These are phyloP conservation scores for Xylaria sp. DNA, from an alignment of 2,329 filamentous ascomycete genomes.

Conservation along the genomic window DNA sequence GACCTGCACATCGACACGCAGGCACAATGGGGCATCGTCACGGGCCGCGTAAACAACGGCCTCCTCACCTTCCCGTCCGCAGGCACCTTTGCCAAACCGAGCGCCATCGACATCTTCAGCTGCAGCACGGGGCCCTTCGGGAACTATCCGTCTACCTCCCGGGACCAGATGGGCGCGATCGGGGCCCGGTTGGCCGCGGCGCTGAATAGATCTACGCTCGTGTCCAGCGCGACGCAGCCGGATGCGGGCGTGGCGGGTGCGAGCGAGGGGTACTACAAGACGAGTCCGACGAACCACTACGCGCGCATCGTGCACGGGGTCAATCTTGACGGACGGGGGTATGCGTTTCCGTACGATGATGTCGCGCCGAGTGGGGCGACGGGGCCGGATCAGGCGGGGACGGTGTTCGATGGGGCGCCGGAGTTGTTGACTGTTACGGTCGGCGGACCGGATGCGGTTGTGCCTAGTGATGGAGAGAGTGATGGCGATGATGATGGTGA, in stretches of 20 bases:
- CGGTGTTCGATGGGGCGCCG: constrained; percentile 53
- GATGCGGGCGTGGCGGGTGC: constrained; percentile 30
- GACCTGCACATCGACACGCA: constrained; percentile 51
- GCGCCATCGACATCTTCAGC: constrained; percentile 34
- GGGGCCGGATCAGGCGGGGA: constrained; percentile 54
- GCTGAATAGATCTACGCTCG: constrained; percentile 67
- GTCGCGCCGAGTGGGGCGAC: constrained; percentile 49
- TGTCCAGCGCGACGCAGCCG: constrained; percentile 48
- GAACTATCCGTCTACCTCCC: constrained; percentile 35
- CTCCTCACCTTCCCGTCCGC: constrained; percentile 38
- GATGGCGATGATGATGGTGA: constrained; percentile 16
- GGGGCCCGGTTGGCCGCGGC: constrained; percentile 70
- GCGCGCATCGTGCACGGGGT: constrained; percentile 57
- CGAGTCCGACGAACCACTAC: constrained; percentile 60
- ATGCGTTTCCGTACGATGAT: constrained; percentile 69
- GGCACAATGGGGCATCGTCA: constrained; percentile 44
- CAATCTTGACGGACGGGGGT: constrained; percentile 56
- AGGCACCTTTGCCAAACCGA: constrained; percentile 42
- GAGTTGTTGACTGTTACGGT: constrained; percentile 51
- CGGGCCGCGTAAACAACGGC: constrained; percentile 37
- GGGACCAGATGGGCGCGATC: constrained; percentile 52
- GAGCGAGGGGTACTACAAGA: constrained; percentile 55
- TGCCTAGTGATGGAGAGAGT: constrained; percentile 2
- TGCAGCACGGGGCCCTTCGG: constrained; percentile 50
- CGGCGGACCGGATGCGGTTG: constrained; percentile 37